These are phyloP conservation scores for Eimeria acervulina DNA, from an alignment of 169 alveolate species.

Conservation along the genomic window DNA sequence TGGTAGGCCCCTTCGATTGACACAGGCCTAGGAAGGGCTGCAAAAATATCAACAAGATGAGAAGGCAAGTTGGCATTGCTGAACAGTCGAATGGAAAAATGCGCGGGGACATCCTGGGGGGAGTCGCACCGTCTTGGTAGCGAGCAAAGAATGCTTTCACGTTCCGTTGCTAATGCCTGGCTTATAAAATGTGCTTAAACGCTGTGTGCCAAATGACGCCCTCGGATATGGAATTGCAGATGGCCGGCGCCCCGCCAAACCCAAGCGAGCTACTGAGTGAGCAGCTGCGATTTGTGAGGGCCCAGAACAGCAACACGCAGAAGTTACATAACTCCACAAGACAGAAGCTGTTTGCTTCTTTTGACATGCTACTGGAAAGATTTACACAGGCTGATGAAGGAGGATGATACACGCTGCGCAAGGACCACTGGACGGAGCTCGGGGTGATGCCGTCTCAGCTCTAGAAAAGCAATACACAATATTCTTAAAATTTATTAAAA, in stretches of 20 bases:
- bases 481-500: neutral
- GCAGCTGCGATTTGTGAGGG: neutral
- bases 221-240: neutral
- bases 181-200: neutral
- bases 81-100: neutral
- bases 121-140: neutral
- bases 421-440: slow-evolving; percentile 47
- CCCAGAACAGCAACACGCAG: neutral
- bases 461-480: neutral
- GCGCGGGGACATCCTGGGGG: neutral
- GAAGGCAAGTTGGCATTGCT: slow-evolving; percentile 30
- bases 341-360: neutral
- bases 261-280: neutral
- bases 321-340: neutral
- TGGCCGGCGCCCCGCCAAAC: neutral
- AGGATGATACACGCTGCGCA: neutral
- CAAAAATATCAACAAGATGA: neutral
- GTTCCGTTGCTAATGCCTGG: neutral
- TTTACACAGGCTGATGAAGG: neutral
- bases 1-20: neutral
- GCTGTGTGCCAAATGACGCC: neutral
- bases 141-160: neutral
- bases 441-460: neutral
- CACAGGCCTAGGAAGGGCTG: neutral
- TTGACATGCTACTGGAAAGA: neutral